Conservation (phyloP, 1,284 basidiomycete species). For the Ceratobasidium theobromae region DNA sequence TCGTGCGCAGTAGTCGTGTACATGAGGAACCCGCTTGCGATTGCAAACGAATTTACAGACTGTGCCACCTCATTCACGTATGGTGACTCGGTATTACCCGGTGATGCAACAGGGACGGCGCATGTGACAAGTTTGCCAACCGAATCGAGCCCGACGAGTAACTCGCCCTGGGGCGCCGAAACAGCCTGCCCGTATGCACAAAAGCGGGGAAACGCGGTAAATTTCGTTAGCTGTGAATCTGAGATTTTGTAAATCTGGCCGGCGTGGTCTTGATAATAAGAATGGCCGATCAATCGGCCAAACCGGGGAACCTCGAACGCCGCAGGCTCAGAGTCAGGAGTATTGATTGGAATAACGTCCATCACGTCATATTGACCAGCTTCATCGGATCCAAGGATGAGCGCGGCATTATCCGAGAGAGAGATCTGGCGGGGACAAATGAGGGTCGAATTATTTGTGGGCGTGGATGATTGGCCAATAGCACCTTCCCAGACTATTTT, state of each 20-base stretch:
- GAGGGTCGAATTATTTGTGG: too few species aligned
- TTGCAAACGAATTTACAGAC: conserved; percentile 73
- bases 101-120: conserved; percentile 36
- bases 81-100: conserved; percentile 51
- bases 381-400: conserved; percentile 27
- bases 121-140: conserved; percentile 61
- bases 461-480: conserved; percentile 32
- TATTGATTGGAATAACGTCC: conserved; percentile 4
- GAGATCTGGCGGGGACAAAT: neutral
- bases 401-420: conserved; percentile 6
- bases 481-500: conserved; percentile 51
- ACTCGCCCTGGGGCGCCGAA: conserved; percentile 20
- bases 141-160: conserved; percentile 68
- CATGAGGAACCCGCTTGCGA: conserved; percentile 81
- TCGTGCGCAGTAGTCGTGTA: conserved; percentile 87
- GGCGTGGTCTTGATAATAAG: conserved; percentile 20
- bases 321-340: neutral
- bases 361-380: conserved; percentile 35
- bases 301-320: neutral
- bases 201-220: conserved; percentile 59
- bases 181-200: conserved; percentile 53
- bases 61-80: neutral
- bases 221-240: neutral
- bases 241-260: conserved; percentile 30
- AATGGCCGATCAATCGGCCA: conserved; percentile 10